Base-by-base conservation (phyloP, 176 grass and related monocot genomes). In the Alloteropsis semialata region DNA sequence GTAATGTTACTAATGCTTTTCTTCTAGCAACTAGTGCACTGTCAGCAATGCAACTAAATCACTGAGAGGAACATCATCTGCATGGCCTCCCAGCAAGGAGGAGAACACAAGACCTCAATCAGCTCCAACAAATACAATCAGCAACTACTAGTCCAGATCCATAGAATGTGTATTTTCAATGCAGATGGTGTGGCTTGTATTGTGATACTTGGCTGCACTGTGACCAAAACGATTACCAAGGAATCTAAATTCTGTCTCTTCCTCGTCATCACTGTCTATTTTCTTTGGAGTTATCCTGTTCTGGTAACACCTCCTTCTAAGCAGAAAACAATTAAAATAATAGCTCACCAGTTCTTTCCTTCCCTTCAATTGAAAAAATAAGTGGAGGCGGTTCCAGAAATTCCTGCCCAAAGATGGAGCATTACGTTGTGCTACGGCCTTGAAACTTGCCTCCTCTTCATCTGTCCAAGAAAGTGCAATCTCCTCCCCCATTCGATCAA, bases 211-310 rank as follows among this genome's bases (percentile, higher is more conserved):
- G 65, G 86, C 72, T 78, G 88, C 85, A 83, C 21, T 44, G 42
- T 91, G 65, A 86, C 90, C 89, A 69, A 91, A 69, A 80, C 54
- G 66, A 50, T 84, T 90, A 58, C 89, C 81, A n/a, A 92, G 80
- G 63, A 91, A 86, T 72, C 81, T 57, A 67, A 90, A 89, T 63
- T 92, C 84, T 34, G 74, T 85, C 37, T 92, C 86, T 48, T 94
- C 89, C 17, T 97, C 95, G 56, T 93, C 92, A 91, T 98, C 95
- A 78, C 95, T 97, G 50, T 97, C 90, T 60, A 93, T 93, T 10
- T 84, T 84, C 32, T 72, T 74, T 75, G 90, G 90, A 65, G 87
- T 75, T 16, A 89, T 81, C 68, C 86, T 85, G 75, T 98, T 98
- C 42, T 98, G 95, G 30, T 91, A 95, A 71, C 86, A 89, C 81